These are phyloP conservation scores for Leptomonas pyrrhocoris DNA, from an alignment of 208 protist genomes.

Conservation along the genomic window DNA sequence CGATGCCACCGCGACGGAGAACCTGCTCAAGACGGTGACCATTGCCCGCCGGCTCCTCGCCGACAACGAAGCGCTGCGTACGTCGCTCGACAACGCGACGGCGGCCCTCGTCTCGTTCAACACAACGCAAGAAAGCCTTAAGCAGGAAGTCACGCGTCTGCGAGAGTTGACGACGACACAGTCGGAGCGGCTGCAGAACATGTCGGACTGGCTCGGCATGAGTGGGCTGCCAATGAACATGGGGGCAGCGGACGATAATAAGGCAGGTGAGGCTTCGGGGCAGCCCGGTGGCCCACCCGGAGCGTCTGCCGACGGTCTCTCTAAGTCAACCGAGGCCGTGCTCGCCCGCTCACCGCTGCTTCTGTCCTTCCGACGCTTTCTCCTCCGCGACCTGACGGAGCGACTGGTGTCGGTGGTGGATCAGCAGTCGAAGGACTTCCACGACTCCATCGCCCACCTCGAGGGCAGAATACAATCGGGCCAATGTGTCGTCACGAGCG, in stretches of 20 bases:
- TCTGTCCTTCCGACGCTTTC: conserved; percentile 67
- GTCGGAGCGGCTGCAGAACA: conserved; percentile 13
- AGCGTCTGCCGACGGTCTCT: conserved; percentile 3
- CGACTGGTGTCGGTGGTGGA: conserved; percentile 53
- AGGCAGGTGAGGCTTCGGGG: neutral
- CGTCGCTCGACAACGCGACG: conserved; percentile 22
- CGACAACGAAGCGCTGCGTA: conserved; percentile 38
- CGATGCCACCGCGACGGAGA: conserved; percentile 19
- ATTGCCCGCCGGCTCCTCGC: conserved; percentile 27
- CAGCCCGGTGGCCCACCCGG: neutral
- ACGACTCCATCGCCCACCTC: conserved; percentile 39
- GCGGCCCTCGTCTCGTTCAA: conserved; percentile 11
- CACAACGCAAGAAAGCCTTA: conserved; percentile 9
- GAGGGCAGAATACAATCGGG: conserved; percentile 36
- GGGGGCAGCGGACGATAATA: neutral
- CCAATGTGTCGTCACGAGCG: conserved; percentile 17
- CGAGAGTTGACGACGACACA: conserved; percentile 21
- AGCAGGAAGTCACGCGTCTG: conserved; percentile 29
- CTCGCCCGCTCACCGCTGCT: conserved; percentile 70
- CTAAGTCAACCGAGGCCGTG: conserved; percentile 35
- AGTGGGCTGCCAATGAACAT: neutral
- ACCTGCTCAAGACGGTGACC: conserved; percentile 32
- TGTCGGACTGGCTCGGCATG: conserved; percentile 28
- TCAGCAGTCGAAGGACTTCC: conserved; percentile 60
- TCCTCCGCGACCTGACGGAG: conserved; percentile 72